Conservation (phyloP, 1,139 yeast genomes). For the Yamadazyma friedrichii region DNA sequence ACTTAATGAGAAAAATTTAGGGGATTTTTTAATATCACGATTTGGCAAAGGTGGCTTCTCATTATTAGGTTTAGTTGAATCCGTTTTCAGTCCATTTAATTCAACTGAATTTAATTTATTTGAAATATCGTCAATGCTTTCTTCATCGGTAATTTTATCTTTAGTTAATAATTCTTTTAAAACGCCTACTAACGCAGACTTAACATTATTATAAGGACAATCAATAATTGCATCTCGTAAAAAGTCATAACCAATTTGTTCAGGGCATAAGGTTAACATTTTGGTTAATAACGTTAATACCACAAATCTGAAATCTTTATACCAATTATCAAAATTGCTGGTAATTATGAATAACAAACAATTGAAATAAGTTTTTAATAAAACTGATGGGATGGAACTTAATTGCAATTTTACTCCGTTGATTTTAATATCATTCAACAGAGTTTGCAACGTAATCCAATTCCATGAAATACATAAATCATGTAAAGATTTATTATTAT, state of each 20-base stretch:
- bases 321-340: slow-evolving; percentile 11
- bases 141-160: slow-evolving; percentile 12
- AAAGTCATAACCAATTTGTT: slow-evolving; percentile 56
- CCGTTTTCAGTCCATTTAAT: background rate
- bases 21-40: slow-evolving; percentile 14
- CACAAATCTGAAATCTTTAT: slow-evolving; percentile 25
- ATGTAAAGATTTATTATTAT: slow-evolving; percentile 21
- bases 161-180: slow-evolving; percentile 59
- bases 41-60: slow-evolving; percentile 21
- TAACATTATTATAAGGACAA: slow-evolving; percentile 66
- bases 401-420: slow-evolving; percentile 29
- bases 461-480: slow-evolving; percentile 39
- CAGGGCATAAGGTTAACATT: slow-evolving; percentile 55
- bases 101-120: background rate
- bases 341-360: slow-evolving; percentile 27
- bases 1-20: slow-evolving; percentile 37
- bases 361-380: slow-evolving; percentile 36
- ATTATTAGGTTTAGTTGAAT: background rate
- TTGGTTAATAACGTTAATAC: slow-evolving; percentile 53
- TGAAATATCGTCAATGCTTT: slow-evolving; percentile 9
- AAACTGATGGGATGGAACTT: slow-evolving; percentile 28
- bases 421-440: slow-evolving; percentile 12
- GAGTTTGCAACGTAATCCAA: slow-evolving; percentile 37
- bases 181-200: slow-evolving; percentile 60
- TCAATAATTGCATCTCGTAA: slow-evolving; percentile 61